phyloP scores from a whole-genome alignment of 495 filamentous ascomycete genomes.

The Arthonia radiata region DNA sequence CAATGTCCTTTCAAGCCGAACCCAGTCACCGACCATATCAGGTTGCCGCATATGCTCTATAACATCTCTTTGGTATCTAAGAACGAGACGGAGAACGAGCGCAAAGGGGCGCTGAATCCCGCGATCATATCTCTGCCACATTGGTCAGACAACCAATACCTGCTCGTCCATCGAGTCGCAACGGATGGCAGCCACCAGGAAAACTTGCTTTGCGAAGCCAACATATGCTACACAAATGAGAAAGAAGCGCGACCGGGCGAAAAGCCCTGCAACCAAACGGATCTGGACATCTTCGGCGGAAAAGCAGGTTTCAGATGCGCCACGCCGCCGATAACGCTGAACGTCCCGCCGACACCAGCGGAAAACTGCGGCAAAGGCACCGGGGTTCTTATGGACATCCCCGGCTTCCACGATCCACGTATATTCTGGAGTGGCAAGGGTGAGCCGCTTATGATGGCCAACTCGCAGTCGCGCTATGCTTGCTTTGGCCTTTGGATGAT shows the following conservation, averaged over 20 bases:
- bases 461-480: constrained; percentile 22
- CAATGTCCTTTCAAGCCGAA: constrained; percentile 11
- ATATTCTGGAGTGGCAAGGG: constrained; percentile 25
- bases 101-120: constrained; percentile 16
- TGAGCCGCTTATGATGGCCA: constrained; percentile 20
- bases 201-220: constrained; percentile 18
- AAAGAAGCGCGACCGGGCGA: constrained; percentile 7
- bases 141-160: constrained; percentile 17
- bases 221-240: constrained; percentile 11
- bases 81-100: constrained; percentile 5
- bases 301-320: constrained; percentile 17
- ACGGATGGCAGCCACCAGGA: constrained; percentile 15
- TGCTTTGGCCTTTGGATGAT: constrained; percentile 28
- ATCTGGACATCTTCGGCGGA: constrained; percentile 10
- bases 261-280: constrained; percentile 12
- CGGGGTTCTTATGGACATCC: constrained; percentile 12
- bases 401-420: constrained; percentile 26
- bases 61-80: constrained; percentile 15
- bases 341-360: constrained; percentile 17
- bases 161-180: constrained; percentile 14
- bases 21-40: constrained; percentile 12
- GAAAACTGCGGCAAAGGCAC: constrained; percentile 19
- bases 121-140: constrained; percentile 16
- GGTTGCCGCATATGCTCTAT: constrained; percentile 11
- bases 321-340: constrained; percentile 13